Conservation (phyloP, 441 rosid species). For the Erysimum cheiri region DNA sequence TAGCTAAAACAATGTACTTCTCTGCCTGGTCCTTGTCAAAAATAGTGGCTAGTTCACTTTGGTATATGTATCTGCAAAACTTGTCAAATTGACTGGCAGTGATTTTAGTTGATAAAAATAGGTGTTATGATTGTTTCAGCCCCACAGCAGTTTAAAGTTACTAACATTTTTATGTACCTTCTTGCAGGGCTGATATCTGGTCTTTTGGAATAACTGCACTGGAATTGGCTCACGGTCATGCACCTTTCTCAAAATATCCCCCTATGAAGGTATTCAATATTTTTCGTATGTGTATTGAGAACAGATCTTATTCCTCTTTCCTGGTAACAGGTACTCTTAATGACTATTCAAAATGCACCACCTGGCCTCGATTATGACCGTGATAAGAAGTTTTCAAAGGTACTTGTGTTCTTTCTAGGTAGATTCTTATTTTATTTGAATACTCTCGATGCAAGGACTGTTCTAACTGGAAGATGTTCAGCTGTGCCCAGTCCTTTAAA, state of each 20-base stretch:
- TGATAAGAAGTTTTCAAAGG: constrained; percentile 98
- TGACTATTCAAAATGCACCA: constrained; percentile 99
- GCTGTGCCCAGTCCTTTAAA: constrained; percentile 99
- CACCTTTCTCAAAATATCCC: constrained; percentile 97
- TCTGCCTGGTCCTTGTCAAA: constrained; percentile 3
- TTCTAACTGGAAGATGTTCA: constrained; percentile 87
- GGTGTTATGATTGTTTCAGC: constrained; percentile 8
- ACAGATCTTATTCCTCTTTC: constrained; percentile 4
- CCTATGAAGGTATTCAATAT: constrained; percentile 92
- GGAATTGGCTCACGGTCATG: constrained; percentile 99
- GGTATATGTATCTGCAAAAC: constrained; percentile 6
- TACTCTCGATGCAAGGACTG: constrained; percentile 32
- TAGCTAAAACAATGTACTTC: not conserved
- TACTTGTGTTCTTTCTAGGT: constrained; percentile 73
- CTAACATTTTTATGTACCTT: constrained; percentile 18
- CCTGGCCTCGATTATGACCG: constrained; percentile 99
- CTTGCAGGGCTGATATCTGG: constrained; percentile 97
- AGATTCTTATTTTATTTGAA: constrained; percentile 33
- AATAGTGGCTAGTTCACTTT: not conserved
- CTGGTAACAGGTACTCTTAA: constrained; percentile 76
- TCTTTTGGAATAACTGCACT: constrained; percentile 98
- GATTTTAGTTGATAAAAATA: constrained; percentile 15
- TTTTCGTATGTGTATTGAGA: constrained; percentile 9
- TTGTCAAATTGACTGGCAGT: not conserved
- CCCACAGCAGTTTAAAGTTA: not conserved